Evolutionary conservation across 108 stramenopile species (phyloP).

Genomic region (Cyclostephanos invisitatus): DNA sequence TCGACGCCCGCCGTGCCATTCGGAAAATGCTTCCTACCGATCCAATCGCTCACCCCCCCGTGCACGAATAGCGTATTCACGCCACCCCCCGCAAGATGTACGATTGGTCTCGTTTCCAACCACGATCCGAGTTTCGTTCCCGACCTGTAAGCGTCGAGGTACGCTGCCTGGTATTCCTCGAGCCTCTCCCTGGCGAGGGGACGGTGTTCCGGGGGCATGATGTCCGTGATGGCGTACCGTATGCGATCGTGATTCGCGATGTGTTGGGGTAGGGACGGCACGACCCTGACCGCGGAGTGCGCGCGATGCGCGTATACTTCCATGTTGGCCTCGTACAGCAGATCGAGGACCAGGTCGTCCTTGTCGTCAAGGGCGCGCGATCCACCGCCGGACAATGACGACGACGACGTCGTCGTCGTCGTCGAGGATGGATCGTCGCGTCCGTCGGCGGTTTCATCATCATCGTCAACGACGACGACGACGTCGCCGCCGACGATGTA

Average conservation of each 20-base stretch:
- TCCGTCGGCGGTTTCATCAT: not conserved
- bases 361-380: conserved; percentile 36
- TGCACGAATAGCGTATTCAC: conserved; percentile 57
- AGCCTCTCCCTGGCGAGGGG: conserved; percentile 43
- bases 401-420: not conserved
- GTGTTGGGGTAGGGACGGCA: conserved; percentile 25
- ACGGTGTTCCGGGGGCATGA: conserved; percentile 53
- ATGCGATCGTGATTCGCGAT: conserved; percentile 10
- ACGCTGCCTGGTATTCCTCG: conserved; percentile 46
- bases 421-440: not conserved
- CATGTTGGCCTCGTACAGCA: conserved; percentile 55
- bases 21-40: conserved; percentile 17
- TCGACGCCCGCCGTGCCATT: conserved; percentile 47
- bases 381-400: not conserved
- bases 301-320: conserved; percentile 48
- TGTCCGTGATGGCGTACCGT: conserved; percentile 49
- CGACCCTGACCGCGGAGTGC: conserved; percentile 43
- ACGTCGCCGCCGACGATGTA: conserved; percentile 27
- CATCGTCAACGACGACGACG: not conserved
- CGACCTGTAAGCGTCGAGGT: conserved; percentile 53
- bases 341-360: conserved; percentile 58
- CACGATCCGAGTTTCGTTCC: conserved; percentile 52
- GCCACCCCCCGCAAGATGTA: conserved; percentile 36
- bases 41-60: conserved; percentile 49
- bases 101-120: conserved; percentile 54